Conservation (phyloP, 495 filamentous ascomycete species). For the Daldinia concentrica region DNA sequence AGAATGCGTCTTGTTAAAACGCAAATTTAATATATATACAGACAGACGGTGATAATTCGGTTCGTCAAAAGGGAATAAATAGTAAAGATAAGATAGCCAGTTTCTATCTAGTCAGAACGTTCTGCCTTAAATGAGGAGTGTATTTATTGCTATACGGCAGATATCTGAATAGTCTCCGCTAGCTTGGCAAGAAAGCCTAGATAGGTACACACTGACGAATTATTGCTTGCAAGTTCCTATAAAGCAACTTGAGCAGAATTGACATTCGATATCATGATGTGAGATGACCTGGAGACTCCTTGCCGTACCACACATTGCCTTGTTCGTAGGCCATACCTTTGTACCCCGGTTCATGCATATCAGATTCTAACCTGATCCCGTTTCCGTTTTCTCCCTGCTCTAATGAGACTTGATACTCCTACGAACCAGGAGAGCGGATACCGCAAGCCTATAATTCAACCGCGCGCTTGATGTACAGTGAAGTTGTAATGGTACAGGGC, state of each 20-base stretch:
- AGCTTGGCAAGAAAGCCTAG: no score
- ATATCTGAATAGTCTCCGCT: neutral
- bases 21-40: no score
- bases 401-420: neutral
- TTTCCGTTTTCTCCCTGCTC: neutral
- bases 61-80: no score
- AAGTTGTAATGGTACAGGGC: conserved; percentile 24
- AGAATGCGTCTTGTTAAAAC: no score
- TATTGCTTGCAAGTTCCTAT: neutral
- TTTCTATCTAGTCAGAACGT: neutral
- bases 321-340: neutral
- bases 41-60: no score
- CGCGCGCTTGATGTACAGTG: conserved; percentile 21
- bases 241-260: neutral
- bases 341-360: neutral
- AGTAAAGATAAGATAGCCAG: no score
- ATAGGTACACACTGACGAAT: neutral
- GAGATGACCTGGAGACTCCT: neutral
- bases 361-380: neutral
- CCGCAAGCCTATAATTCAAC: conserved; percentile 6
- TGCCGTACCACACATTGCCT: neutral
- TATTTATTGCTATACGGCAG: neutral
- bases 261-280: neutral
- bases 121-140: neutral
- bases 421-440: neutral